Conservation (phyloP, 768 basidiomycete species). For the Crucibulum laeve region DNA sequence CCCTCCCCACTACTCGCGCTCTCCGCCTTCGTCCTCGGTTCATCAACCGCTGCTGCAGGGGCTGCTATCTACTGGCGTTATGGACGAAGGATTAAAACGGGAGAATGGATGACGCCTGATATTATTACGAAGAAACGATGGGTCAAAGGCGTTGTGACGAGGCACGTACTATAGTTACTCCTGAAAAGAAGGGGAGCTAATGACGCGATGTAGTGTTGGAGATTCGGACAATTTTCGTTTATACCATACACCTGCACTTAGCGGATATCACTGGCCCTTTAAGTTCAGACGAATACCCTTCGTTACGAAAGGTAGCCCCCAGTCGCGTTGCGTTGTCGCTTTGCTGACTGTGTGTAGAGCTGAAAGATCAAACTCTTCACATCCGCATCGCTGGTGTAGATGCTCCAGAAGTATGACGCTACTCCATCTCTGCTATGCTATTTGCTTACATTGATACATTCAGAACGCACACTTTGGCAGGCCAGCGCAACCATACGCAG, state of each 20-base stretch:
- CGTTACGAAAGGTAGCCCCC: constrained; percentile 44
- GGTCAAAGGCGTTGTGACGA: constrained; percentile 80
- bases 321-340: neutral
- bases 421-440: neutral
- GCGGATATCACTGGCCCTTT: constrained; percentile 65
- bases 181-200: neutral
- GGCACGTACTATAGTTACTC: constrained; percentile 30
- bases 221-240: constrained; percentile 87
- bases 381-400: constrained; percentile 90
- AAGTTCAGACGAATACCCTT: constrained; percentile 65
- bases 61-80: constrained; percentile 42
- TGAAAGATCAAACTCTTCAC: constrained; percentile 79
- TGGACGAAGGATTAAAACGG: constrained; percentile 55
- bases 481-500: constrained; percentile 66
- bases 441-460: neutral
- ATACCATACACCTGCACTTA: constrained; percentile 79
- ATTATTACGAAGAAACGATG: constrained; percentile 54
- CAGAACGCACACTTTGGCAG: constrained; percentile 85
- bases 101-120: constrained; percentile 68
- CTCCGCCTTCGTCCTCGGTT: constrained; percentile 36
- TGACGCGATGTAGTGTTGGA: constrained; percentile 53
- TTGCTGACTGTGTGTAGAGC: constrained; percentile 36
- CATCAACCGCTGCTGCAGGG: constrained; percentile 27
- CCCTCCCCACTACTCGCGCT: constrained; percentile 24
- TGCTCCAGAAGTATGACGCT: constrained; percentile 72